Evolutionary conservation across 768 basidiomycete species (phyloP).

Genomic region (Hysterangium stoloniferum): DNA sequence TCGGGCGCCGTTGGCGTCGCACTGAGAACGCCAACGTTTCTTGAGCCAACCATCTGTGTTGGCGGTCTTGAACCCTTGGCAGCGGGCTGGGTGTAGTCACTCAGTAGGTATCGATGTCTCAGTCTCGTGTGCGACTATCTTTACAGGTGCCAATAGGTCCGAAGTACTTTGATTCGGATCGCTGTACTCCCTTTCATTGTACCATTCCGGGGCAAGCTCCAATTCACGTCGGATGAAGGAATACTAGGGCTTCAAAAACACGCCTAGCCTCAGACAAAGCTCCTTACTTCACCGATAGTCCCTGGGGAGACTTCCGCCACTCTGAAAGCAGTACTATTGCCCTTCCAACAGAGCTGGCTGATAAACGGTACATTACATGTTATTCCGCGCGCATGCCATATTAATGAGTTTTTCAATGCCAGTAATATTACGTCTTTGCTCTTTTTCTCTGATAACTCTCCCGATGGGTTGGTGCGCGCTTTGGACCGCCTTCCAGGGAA

Average conservation of each 20-base stretch:
- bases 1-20: conserved; percentile 68
- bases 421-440: conserved; percentile 30
- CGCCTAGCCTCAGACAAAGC: background rate
- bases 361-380: background rate
- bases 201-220: conserved; percentile 50
- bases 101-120: too few species aligned
- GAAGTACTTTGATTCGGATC: too few species aligned
- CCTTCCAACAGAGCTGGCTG: background rate
- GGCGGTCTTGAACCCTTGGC: conserved; percentile 39
- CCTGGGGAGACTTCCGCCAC: background rate
- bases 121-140: too few species aligned
- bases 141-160: too few species aligned
- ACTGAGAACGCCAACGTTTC: conserved; percentile 20
- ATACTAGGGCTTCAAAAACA: too few species aligned
- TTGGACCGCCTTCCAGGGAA: conserved; percentile 39
- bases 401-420: background rate
- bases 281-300: background rate
- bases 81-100: too few species aligned
- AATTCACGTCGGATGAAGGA: conserved; percentile 62
- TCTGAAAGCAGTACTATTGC: background rate
- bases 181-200: conserved; percentile 54
- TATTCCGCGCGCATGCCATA: background rate
- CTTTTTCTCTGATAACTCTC: conserved; percentile 50
- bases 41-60: conserved; percentile 21
- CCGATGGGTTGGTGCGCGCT: conserved; percentile 38